phyloP scores from a whole-genome alignment of 2,329 filamentous ascomycete species.

The Tolypocladium ovalisporum region DNA sequence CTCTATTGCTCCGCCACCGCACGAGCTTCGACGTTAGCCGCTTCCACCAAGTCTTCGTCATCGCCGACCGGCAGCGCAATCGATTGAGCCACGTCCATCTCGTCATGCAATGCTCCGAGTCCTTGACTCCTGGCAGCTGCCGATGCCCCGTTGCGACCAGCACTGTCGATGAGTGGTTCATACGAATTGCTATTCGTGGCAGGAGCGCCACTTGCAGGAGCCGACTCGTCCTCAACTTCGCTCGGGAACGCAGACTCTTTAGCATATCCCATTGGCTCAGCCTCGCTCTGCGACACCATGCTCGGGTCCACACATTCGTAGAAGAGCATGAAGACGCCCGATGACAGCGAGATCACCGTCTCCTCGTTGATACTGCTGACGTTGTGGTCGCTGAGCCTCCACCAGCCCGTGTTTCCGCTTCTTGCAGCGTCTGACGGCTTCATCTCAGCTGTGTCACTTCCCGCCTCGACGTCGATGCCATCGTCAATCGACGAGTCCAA shows the following conservation, averaged over 20 bases:
- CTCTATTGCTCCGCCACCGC: not conserved
- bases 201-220: not conserved
- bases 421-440: slow-evolving; percentile 1
- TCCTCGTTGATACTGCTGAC: slow-evolving; percentile 66
- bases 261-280: slow-evolving; percentile 11
- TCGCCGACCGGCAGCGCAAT: not conserved
- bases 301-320: slow-evolving; percentile 64
- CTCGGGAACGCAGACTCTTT: not conserved
- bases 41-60: not conserved
- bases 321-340: slow-evolving; percentile 91
- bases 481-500: not conserved
- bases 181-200: not conserved
- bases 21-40: not conserved
- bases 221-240: not conserved
- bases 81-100: not conserved
- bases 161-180: slow-evolving; percentile 2
- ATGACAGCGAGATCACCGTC: slow-evolving; percentile 58
- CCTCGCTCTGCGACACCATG: slow-evolving; percentile 29
- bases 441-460: slow-evolving; percentile 5
- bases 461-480: slow-evolving; percentile 1
- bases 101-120: not conserved
- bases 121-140: not conserved
- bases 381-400: slow-evolving; percentile 81
- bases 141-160: not conserved
- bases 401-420: slow-evolving; percentile 54